These are phyloP conservation scores for Mucor ambiguus DNA, from an alignment of 371 early-diverging fungal species.

Conservation along the genomic window DNA sequence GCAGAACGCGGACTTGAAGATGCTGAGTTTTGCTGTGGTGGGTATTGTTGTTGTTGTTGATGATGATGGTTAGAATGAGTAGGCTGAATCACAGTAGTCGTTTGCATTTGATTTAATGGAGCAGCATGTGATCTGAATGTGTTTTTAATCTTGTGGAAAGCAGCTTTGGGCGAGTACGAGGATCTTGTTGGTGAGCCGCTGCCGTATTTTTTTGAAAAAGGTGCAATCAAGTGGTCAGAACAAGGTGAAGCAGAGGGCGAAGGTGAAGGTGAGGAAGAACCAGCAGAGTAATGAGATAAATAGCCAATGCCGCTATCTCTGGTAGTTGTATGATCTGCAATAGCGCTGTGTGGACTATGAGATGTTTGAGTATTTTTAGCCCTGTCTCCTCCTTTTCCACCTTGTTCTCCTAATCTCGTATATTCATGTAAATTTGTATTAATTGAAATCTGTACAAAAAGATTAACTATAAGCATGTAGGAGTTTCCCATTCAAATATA, in stretches of 20 bases:
- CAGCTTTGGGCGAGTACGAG: constrained; percentile 41
- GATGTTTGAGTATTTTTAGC: neutral
- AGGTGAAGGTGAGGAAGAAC: constrained; percentile 22
- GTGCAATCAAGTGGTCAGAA: neutral
- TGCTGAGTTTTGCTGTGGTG: constrained; percentile 18
- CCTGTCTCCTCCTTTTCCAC: neutral
- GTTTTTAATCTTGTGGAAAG: constrained; percentile 39
- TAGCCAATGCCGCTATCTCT: constrained; percentile 21
- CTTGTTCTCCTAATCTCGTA: constrained; percentile 5
- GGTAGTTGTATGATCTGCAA: neutral
- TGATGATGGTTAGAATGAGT: neutral
- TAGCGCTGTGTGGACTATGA: neutral
- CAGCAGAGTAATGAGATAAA: constrained; percentile 23
- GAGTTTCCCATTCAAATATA: neutral
- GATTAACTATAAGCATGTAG: neutral
- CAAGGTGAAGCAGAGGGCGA: constrained; percentile 19
- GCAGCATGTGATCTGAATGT: constrained; percentile 25
- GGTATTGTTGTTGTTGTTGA: constrained; percentile 7
- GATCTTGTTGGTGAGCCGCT: constrained; percentile 26
- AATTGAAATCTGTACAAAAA: constrained; percentile 25
- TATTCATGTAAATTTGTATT: constrained; percentile 30
- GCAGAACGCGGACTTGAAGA: constrained; percentile 19
- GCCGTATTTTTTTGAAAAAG: neutral
- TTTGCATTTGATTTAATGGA: neutral
- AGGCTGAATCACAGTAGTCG: neutral